phyloP scores from a whole-genome alignment of 73 alveolate species.

The Uronychia setigera region DNA sequence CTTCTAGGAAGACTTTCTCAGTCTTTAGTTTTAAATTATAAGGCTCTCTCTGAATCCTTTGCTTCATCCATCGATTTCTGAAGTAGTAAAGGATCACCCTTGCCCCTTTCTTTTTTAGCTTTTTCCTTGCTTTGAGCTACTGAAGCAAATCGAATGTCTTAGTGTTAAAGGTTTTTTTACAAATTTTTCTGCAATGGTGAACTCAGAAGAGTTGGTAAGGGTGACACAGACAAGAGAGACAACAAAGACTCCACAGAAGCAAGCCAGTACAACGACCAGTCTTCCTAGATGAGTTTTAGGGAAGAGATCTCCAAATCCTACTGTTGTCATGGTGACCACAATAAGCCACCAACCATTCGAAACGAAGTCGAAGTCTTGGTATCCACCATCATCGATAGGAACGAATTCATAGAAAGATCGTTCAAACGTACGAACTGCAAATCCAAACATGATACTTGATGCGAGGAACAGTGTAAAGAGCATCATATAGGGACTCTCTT shows the following conservation, averaged over 20 bases:
- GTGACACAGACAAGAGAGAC: slow-evolving; percentile 93
- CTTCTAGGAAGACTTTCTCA: slow-evolving; percentile 4
- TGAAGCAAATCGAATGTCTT: not conserved
- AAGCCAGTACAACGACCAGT: slow-evolving; percentile 82
- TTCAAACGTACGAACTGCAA: slow-evolving; percentile 46
- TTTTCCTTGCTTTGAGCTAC: slow-evolving; percentile 5
- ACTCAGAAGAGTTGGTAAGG: slow-evolving; percentile 72
- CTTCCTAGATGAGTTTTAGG: slow-evolving; percentile 97
- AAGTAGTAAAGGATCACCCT: slow-evolving; percentile 13
- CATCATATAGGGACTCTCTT: slow-evolving; percentile 25
- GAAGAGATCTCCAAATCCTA: slow-evolving; percentile 98
- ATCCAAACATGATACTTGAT: slow-evolving; percentile 28
- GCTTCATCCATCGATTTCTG: not conserved
- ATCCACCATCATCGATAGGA: slow-evolving; percentile 10
- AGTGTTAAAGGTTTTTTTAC: slow-evolving; percentile 11
- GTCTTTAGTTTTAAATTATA: not conserved
- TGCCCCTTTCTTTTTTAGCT: slow-evolving; percentile 40
- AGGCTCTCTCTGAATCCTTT: slow-evolving; percentile 24
- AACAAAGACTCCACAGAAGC: slow-evolving; percentile 95
- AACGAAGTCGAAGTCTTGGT: slow-evolving; percentile 28
- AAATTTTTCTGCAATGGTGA: slow-evolving; percentile 62
- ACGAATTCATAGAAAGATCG: slow-evolving; percentile 55
- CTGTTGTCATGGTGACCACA: slow-evolving; percentile 75
- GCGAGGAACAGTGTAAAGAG: not conserved
- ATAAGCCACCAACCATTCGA: slow-evolving; percentile 58